A percentile compares a stretch with the other conserved stretches of the same genome.
phyloP scores from a whole-genome alignment of 345 rosid species.

The Anacardium occidentale region DNA sequence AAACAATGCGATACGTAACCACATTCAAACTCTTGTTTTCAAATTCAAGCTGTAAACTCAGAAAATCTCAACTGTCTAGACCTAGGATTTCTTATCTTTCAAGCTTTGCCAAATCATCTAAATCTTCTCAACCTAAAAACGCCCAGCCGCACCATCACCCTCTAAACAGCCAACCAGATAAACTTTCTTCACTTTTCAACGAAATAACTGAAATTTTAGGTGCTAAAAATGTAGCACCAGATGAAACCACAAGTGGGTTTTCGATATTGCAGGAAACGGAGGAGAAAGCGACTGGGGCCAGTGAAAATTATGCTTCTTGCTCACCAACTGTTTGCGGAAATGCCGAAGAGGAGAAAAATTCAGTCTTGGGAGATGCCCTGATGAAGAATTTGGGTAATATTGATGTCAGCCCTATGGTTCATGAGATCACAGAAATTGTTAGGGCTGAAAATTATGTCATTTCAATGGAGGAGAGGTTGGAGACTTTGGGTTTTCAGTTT shows the following conservation, averaged over 20 bases:
- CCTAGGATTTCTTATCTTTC: constrained; percentile 30
- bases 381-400: constrained; percentile 18
- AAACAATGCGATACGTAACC: constrained; percentile 27
- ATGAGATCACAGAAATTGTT: constrained; percentile 50
- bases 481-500: constrained; percentile 38
- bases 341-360: constrained; percentile 25
- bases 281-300: not conserved
- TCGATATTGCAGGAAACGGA: constrained; percentile 22
- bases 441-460: constrained; percentile 34
- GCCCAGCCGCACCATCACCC: constrained; percentile 8
- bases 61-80: constrained; percentile 16
- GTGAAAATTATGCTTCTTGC: constrained; percentile 21
- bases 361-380: constrained; percentile 19
- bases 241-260: constrained; percentile 31
- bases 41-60: constrained; percentile 10
- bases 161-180: constrained; percentile 29
- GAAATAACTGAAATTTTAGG: constrained; percentile 64
- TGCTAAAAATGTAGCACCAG: constrained; percentile 28
- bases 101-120: constrained; percentile 38
- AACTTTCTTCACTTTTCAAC: constrained; percentile 46
- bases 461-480: constrained; percentile 68
- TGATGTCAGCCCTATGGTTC: constrained; percentile 55
- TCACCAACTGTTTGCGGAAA: constrained; percentile 52
- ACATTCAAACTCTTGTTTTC: constrained; percentile 21
- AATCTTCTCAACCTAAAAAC: constrained; percentile 24